Evolutionary conservation across 2,329 filamentous ascomycete genomes (phyloP).

Genomic region (Berkeleyomyces basicola): DNA sequence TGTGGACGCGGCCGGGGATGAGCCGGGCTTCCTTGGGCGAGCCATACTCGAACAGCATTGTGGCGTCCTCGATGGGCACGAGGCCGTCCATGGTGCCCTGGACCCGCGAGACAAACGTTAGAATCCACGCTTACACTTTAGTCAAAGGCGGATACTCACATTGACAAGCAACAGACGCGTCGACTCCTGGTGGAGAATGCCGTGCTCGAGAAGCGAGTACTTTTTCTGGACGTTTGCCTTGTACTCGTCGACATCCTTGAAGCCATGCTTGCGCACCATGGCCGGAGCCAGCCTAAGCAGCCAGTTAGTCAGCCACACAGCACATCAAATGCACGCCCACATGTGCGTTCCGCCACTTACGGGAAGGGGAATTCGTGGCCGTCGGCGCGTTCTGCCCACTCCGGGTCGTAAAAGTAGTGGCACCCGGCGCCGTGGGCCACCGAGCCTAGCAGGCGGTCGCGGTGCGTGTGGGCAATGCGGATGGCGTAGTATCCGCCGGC

Average conservation of each 20-base stretch:
- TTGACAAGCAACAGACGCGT: conserved; percentile 45
- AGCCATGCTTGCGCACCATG: conserved; percentile 47
- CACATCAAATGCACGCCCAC: background rate
- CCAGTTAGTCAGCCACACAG: conserved; percentile 5
- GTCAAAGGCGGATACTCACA: conserved; percentile 22
- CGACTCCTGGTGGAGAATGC: conserved; percentile 38
- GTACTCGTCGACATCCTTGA: conserved; percentile 37
- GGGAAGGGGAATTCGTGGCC: conserved; percentile 50
- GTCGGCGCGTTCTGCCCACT: conserved; percentile 43
- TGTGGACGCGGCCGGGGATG: conserved; percentile 44
- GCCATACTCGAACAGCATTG: conserved; percentile 47
- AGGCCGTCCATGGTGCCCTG: conserved; percentile 46
- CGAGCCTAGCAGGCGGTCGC: conserved; percentile 31
- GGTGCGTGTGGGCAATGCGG: conserved; percentile 51
- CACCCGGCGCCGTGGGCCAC: conserved; percentile 43
- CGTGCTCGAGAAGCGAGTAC: conserved; percentile 45
- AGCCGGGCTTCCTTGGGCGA: conserved; percentile 46
- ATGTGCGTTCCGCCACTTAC: conserved; percentile 19
- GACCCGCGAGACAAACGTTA: background rate
- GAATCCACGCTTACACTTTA: background rate
- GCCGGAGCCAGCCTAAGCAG: conserved; percentile 30
- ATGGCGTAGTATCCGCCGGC: conserved; percentile 53
- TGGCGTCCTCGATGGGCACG: conserved; percentile 52
- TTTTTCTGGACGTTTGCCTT: conserved; percentile 36
- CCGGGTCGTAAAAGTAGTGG: conserved; percentile 35